Evolutionary conservation across 257 asterid species (phyloP).

Genomic region (Solanum piurae): DNA sequence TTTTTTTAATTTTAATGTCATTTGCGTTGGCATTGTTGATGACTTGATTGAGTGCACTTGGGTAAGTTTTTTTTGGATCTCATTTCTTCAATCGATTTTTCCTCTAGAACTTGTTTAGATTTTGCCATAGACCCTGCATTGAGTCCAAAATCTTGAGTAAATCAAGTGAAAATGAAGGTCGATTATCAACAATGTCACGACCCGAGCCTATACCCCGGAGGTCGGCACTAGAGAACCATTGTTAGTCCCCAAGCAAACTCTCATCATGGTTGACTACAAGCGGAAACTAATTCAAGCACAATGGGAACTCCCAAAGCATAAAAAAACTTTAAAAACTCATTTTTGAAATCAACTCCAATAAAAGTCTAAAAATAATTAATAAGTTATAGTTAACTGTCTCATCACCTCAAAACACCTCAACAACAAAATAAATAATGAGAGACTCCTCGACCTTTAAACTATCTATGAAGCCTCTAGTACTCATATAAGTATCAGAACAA

Average conservation of each 20-base stretch:
- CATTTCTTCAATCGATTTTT: too few species aligned
- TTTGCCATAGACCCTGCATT: not conserved
- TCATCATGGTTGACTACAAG: not conserved
- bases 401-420: too few species aligned
- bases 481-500: not conserved
- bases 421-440: too few species aligned
- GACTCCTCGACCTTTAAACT: too few species aligned
- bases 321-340: not conserved
- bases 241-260: not conserved
- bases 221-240: not conserved
- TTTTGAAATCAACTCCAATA: not conserved
- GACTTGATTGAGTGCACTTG: not conserved
- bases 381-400: not conserved
- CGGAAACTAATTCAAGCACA: not conserved
- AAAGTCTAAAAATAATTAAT: too few species aligned
- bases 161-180: not conserved
- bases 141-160: not conserved
- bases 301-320: not conserved
- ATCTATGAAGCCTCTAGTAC: too few species aligned
- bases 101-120: not conserved
- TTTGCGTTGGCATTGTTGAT: not conserved
- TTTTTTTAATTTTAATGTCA: not conserved
- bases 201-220: not conserved
- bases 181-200: not conserved
- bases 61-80: not conserved